Conservation (phyloP, 768 basidiomycete genomes). For the Amanita phalloides region DNA sequence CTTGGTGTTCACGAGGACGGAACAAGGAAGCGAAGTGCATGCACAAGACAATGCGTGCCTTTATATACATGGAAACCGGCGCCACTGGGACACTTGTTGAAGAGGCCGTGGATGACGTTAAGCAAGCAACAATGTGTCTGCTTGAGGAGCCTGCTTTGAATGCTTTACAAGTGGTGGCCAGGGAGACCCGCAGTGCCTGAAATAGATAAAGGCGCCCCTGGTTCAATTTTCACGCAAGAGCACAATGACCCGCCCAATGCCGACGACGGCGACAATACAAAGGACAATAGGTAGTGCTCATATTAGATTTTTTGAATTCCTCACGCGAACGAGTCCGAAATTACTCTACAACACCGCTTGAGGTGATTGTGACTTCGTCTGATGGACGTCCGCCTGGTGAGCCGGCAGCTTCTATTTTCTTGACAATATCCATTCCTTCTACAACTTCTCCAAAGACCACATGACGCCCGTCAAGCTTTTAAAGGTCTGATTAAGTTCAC, state of each 20-base stretch:
- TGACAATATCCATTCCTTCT: constrained; percentile 56
- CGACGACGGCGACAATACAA: background rate
- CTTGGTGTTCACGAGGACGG: background rate
- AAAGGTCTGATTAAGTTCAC: background rate
- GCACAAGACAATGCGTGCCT: background rate
- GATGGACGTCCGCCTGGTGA: constrained; percentile 25
- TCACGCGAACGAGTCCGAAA: background rate
- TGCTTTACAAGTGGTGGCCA: background rate
- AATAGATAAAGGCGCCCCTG: background rate
- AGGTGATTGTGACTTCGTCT: constrained; percentile 44
- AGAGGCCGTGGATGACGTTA: background rate
- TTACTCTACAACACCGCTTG: constrained; percentile 37
- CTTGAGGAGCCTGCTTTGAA: background rate
- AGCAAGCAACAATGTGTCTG: background rate
- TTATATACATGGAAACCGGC: background rate
- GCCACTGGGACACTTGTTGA: background rate
- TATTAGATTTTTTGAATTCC: background rate
- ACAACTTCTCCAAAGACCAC: constrained; percentile 67
- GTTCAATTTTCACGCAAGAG: background rate
- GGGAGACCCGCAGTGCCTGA: background rate
- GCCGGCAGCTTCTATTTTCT: constrained; percentile 41
- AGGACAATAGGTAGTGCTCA: background rate
- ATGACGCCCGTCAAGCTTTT: constrained; percentile 49
- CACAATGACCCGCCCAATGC: background rate
- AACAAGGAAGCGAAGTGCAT: background rate